These are phyloP conservation scores for Ophiostoma ulmi DNA, from an alignment of 2,329 filamentous ascomycete genomes.

Conservation along the genomic window DNA sequence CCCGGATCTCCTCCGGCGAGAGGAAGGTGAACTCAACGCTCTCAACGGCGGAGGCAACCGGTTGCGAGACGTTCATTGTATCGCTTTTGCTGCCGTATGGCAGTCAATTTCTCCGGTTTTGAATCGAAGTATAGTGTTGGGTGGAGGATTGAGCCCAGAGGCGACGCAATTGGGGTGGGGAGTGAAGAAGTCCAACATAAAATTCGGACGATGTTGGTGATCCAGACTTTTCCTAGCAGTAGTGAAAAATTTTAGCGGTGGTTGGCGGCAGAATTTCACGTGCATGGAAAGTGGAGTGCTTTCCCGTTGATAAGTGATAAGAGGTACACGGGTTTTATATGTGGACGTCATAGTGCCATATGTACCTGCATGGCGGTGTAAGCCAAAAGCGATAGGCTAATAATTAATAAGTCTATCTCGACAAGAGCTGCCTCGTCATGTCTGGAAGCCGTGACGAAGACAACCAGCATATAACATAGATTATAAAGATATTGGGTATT, in stretches of 20 bases:
- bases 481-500: too few relatives aligned
- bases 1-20: slow-evolving; percentile 73
- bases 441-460: too few relatives aligned
- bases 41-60: slow-evolving; percentile 75
- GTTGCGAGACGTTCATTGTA: slow-evolving; percentile 68
- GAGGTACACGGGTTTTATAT: not conserved
- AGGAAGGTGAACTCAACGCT: slow-evolving; percentile 88
- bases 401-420: not conserved
- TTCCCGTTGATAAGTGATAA: slow-evolving; percentile 1
- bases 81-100: slow-evolving; percentile 14
- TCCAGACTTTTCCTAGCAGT: slow-evolving; percentile 9
- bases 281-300: not conserved
- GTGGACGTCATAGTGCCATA: not conserved
- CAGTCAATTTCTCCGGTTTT: not conserved
- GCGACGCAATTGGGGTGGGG: slow-evolving; percentile 7
- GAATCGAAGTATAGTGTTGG: not conserved
- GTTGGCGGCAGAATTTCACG: slow-evolving; percentile 29
- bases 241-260: slow-evolving; percentile 30
- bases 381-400: slow-evolving; percentile 2
- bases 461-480: too few relatives aligned
- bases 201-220: slow-evolving; percentile 14
- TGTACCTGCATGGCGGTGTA: not conserved
- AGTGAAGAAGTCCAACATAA: not conserved
- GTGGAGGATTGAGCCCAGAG: slow-evolving; percentile 10
- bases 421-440: not conserved